phyloP scores from a whole-genome alignment of 257 asterid genomes.

The Nyctanthes arbortristis region DNA sequence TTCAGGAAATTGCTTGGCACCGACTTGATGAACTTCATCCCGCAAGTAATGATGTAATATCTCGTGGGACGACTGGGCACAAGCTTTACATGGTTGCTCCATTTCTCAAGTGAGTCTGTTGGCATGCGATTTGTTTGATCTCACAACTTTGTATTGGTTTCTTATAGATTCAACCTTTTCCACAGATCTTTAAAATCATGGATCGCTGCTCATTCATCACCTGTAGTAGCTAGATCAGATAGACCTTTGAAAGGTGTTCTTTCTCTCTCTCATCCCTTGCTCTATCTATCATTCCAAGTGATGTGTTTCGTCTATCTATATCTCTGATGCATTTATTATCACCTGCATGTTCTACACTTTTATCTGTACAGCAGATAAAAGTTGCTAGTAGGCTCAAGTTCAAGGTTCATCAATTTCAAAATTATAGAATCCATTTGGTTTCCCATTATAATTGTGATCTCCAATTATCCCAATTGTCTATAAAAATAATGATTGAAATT shows the following conservation, averaged over 20 bases:
- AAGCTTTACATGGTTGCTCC: constrained; percentile 96
- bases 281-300: neutral
- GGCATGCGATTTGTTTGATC: constrained; percentile 14
- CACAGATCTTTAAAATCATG: constrained; percentile 73
- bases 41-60: constrained; percentile 69
- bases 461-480: too few relatives aligned
- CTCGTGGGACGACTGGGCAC: constrained; percentile 74
- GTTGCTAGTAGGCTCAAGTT: neutral
- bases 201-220: constrained; percentile 73
- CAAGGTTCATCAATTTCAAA: constrained; percentile 10
- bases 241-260: constrained; percentile 58
- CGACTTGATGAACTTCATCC: constrained; percentile 75
- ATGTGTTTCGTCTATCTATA: constrained; percentile 19
- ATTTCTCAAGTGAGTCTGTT: constrained; percentile 59
- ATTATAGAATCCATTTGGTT: too few relatives aligned
- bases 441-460: too few relatives aligned
- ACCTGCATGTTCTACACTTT: neutral
- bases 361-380: neutral
- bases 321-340: neutral
- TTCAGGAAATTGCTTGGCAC: constrained; percentile 95
- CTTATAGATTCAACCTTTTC: constrained; percentile 9
- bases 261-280: constrained; percentile 17
- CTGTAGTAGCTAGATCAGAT: constrained; percentile 55
- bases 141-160: neutral
- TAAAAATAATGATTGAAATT: too few relatives aligned